These are phyloP conservation scores for Melaleuca quinquenervia DNA, from an alignment of 345 rosid genomes.

Conservation along the genomic window DNA sequence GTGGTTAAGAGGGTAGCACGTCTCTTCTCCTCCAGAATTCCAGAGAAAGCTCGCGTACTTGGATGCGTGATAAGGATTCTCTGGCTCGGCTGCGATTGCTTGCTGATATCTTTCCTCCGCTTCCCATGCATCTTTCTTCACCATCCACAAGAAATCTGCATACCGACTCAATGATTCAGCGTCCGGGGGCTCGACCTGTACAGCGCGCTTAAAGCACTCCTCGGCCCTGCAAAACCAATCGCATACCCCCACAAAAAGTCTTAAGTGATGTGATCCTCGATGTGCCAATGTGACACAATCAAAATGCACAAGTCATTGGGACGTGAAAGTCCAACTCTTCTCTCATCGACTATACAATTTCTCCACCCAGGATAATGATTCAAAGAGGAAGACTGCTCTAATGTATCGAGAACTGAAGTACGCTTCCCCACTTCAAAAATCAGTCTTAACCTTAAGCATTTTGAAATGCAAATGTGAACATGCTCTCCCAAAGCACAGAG, in stretches of 20 bases:
- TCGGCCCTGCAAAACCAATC: conserved; percentile 35
- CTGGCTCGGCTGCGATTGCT: conserved; percentile 47
- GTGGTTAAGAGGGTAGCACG: conserved; percentile 40
- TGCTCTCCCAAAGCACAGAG: not conserved
- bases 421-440: not conserved
- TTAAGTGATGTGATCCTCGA: not conserved
- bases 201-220: conserved; percentile 56
- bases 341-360: not conserved
- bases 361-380: not conserved
- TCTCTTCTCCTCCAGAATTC: conserved; percentile 62
- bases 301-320: not conserved
- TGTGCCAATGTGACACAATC: not conserved
- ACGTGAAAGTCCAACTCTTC: not conserved
- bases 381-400: not conserved
- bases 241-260: not conserved
- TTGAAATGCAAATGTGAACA: not conserved
- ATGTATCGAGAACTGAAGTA: not conserved
- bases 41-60: conserved; percentile 69
- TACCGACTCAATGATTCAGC: conserved; percentile 49
- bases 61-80: conserved; percentile 35
- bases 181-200: conserved; percentile 38
- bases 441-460: not conserved
- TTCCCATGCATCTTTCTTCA: conserved; percentile 49
- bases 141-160: conserved; percentile 65
- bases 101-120: conserved; percentile 69